Evolutionary conservation across 805 yeast species (phyloP).

Genomic region (Teunomyces tritomae): DNA sequence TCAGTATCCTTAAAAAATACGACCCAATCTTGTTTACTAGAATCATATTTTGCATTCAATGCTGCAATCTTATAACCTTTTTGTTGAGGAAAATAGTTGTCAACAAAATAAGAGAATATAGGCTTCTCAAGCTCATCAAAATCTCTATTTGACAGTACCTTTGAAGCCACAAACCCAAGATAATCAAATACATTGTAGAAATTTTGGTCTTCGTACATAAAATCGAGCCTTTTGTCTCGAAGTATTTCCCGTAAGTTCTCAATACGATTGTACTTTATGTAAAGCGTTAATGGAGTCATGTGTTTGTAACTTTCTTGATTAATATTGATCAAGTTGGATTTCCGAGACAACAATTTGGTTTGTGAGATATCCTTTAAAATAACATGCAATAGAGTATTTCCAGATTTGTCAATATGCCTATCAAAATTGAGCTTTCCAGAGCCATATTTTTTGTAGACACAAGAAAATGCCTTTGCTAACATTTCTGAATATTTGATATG

Average conservation of each 20-base stretch:
- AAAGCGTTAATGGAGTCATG: conserved; percentile 69
- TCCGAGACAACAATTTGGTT: conserved; percentile 20
- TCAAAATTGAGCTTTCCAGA: conserved; percentile 40
- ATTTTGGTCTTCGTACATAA: conserved; percentile 32
- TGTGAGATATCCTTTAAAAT: conserved; percentile 48
- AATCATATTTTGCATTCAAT: conserved; percentile 35
- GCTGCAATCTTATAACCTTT: conserved; percentile 20
- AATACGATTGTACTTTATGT: conserved; percentile 63
- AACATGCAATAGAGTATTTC: conserved; percentile 76
- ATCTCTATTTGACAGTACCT: conserved; percentile 14
- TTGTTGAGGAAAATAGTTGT: conserved; percentile 18
- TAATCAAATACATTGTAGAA: conserved; percentile 39
- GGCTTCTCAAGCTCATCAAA: conserved; percentile 23
- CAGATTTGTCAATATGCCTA: conserved; percentile 69
- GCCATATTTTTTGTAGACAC: conserved; percentile 45
- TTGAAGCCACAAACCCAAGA: conserved; percentile 31
- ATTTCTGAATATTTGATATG: conserved; percentile 57
- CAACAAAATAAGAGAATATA: conserved; percentile 19
- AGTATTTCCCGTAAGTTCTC: conserved; percentile 57
- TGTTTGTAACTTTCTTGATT: conserved; percentile 59
- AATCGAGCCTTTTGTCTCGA: conserved; percentile 44
- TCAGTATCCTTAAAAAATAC: conserved; percentile 19
- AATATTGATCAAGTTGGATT: conserved; percentile 37
- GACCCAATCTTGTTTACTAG: conserved; percentile 30
- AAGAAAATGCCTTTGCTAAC: conserved; percentile 43